These are phyloP conservation scores for Vicia faba DNA, from an alignment of 306 rosid genomes.

Conservation along the genomic window DNA sequence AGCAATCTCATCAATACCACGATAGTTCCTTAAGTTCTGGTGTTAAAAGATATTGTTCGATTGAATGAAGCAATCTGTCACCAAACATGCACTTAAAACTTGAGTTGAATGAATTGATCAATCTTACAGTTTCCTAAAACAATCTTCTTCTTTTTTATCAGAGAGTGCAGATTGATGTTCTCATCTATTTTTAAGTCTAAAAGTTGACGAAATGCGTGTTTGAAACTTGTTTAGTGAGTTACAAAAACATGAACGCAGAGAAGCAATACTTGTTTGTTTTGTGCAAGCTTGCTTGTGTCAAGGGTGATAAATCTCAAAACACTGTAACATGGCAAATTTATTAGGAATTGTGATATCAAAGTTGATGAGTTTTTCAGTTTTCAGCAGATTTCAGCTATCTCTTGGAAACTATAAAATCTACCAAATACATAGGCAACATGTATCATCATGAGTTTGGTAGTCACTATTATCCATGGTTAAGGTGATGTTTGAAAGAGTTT, in stretches of 20 bases:
- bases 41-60: constrained; percentile 9
- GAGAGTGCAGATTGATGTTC: not conserved
- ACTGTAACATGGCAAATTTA: not conserved
- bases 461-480: not conserved
- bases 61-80: not conserved
- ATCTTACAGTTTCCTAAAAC: not conserved
- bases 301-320: not conserved
- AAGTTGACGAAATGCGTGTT: not conserved
- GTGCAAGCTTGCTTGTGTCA: not conserved
- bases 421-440: not conserved
- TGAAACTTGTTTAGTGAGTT: not conserved
- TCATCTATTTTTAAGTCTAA: not conserved
- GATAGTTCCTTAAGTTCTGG: not conserved
- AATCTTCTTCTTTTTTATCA: not conserved
- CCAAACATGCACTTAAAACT: not conserved
- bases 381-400: not conserved
- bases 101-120: constrained; percentile 1
- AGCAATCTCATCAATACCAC: not conserved
- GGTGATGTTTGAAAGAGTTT: constrained; percentile 4
- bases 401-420: not conserved
- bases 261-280: not conserved
- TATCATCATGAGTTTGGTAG: not conserved
- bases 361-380: not conserved
- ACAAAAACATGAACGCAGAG: not conserved
- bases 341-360: not conserved